Conservation (phyloP, 805 yeast genomes). For the Metschnikowia chrysomelidarum region DNA sequence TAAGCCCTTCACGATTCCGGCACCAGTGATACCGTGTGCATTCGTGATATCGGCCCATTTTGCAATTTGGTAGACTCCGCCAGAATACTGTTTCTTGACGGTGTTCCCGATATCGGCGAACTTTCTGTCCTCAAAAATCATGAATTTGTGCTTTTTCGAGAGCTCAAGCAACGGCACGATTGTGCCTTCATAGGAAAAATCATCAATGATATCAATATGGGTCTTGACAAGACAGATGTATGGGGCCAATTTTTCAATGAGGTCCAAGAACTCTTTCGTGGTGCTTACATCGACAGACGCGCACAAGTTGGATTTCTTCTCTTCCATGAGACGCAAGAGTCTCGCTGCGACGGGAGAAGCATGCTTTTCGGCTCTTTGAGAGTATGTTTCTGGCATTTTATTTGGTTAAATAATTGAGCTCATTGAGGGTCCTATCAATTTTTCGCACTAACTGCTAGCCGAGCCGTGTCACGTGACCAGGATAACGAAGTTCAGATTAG, state of each 20-base stretch:
- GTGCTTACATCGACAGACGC: slow-evolving; percentile 90
- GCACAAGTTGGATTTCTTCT: slow-evolving; percentile 83
- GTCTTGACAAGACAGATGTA: slow-evolving; percentile 89
- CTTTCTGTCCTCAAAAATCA: slow-evolving; percentile 95
- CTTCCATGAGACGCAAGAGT: slow-evolving; percentile 69
- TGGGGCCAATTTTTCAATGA: slow-evolving; percentile 85
- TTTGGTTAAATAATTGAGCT: neutral
- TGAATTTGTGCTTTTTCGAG: slow-evolving; percentile 77
- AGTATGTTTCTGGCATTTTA: slow-evolving; percentile 42
- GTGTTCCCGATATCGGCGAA: slow-evolving; percentile 99
- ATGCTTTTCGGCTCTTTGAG: slow-evolving; percentile 67
- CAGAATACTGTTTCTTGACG: slow-evolving; percentile 87
- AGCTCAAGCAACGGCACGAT: slow-evolving; percentile 69
- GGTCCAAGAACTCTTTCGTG: slow-evolving; percentile 67
- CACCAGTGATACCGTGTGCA: slow-evolving; percentile 97
- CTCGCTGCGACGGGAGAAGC: slow-evolving; percentile 77
- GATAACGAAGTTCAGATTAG: too few relatives aligned
- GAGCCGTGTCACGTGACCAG: slow-evolving; percentile 9
- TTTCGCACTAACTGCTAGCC: slow-evolving; percentile 1
- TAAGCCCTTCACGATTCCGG: slow-evolving; percentile 86
- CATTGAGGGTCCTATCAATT: slow-evolving; percentile 1
- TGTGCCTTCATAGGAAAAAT: slow-evolving; percentile 79
- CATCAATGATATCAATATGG: slow-evolving; percentile 90
- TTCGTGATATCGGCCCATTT: slow-evolving; percentile 96
- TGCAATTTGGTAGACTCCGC: slow-evolving; percentile 87